phyloP scores from a whole-genome alignment of 352 stramenopile species.

The Phytophthora pinifolia region DNA sequence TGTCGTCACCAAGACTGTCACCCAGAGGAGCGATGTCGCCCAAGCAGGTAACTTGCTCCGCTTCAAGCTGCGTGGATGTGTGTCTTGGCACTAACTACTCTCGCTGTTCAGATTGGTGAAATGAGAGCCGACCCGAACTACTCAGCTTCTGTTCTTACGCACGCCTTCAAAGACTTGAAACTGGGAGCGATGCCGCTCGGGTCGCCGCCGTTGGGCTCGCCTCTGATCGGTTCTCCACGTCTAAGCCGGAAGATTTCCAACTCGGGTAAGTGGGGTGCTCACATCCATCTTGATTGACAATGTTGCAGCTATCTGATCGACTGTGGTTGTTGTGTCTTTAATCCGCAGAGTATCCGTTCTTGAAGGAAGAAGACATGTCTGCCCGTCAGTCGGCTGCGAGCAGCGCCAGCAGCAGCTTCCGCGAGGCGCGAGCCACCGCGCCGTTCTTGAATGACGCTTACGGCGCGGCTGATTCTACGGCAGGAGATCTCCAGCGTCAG shows the following conservation, averaged over 20 bases:
- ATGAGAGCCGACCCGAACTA: conserved; percentile 41
- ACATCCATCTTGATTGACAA: no score
- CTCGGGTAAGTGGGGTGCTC: conserved; percentile 33
- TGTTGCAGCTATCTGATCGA: conserved; percentile 2
- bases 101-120: conserved; percentile 28
- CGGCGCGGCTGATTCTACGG: conserved; percentile 19
- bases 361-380: conserved; percentile 58
- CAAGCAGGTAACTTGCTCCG: conserved; percentile 19
- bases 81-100: conserved; percentile 1
- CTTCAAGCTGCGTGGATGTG: background rate
- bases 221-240: conserved; percentile 49
- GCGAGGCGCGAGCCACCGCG: conserved; percentile 11
- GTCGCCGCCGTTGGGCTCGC: conserved; percentile 37
- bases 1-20: conserved; percentile 28
- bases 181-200: conserved; percentile 31
- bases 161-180: conserved; percentile 66
- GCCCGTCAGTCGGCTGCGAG: conserved; percentile 26
- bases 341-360: conserved; percentile 63
- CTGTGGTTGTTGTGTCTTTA: background rate
- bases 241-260: conserved; percentile 68
- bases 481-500: conserved; percentile 39
- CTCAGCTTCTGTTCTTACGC: conserved; percentile 54
- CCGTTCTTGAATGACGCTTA: conserved; percentile 38
- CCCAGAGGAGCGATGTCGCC: conserved; percentile 43
- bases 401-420: conserved; percentile 24